A percentile compares a stretch with the other conserved stretches of the same genome.
phyloP scores from a whole-genome alignment of 257 asterid species.

The Scutellaria galericulata region DNA sequence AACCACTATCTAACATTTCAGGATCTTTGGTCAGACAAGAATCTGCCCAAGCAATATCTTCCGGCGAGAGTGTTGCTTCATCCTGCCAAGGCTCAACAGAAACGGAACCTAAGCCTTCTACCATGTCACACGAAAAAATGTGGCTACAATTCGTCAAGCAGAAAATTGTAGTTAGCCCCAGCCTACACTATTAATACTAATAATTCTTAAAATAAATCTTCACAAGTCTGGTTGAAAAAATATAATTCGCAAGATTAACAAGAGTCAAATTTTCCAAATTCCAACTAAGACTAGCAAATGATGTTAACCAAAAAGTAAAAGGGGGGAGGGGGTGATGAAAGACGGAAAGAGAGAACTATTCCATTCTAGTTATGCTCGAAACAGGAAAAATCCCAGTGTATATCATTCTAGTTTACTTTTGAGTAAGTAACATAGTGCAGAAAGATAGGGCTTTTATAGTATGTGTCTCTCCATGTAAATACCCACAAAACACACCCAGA shows the following conservation, averaged over 20 bases:
- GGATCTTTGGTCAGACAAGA: conserved; percentile 68
- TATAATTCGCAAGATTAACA: conserved; percentile 2
- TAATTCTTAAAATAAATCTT: background rate
- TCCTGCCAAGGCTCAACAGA: conserved; percentile 34
- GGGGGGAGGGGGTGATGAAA: background rate
- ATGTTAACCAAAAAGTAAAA: background rate
- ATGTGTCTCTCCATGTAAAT: background rate
- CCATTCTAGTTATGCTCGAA: background rate
- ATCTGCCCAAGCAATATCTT: conserved; percentile 80
- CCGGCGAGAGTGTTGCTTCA: conserved; percentile 42
- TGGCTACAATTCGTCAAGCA: conserved; percentile 14
- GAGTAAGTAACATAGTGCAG: background rate
- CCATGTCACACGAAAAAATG: conserved; percentile 34
- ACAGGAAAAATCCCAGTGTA: background rate
- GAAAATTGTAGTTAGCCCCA: background rate
- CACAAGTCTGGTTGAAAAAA: background rate
- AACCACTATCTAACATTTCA: conserved; percentile 41
- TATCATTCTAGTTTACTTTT: background rate
- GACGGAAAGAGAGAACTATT: background rate
- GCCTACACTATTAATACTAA: background rate
- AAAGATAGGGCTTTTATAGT: background rate
- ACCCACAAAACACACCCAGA: background rate
- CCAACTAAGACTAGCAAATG: background rate
- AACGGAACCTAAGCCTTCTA: conserved; percentile 34
- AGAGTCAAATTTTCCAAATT: background rate